Evolutionary conservation across 768 basidiomycete genomes (phyloP), one percentile per base, ranked within the genome.

Genomic region (Russula olivacea): DNA sequence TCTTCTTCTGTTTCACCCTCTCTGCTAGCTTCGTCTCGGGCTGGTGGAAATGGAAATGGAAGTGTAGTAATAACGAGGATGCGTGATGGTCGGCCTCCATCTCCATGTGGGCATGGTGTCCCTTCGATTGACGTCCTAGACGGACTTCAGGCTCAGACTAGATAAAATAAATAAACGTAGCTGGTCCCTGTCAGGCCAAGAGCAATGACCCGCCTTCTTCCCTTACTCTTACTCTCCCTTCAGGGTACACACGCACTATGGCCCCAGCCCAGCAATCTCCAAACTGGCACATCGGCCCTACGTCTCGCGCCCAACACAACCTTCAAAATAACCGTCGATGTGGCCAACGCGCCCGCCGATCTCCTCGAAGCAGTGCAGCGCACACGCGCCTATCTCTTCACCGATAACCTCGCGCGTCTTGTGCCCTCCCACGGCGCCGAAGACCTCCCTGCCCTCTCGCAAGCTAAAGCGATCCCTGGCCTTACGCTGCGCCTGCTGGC

Each of bases 351-450:
- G 1, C 85, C 87, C 0, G 65, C 72, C 21, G 88, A 90, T 71
- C 76, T 90, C 49, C 61, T 76, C 23, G 80, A 79, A n/a, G 88
- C 88, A 47, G 77, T 84, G 30, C 51, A 71, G 9, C 81, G 80
- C 48, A 81, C 85, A 0, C 77, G 76, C 62, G 45, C 58, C 2
- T 76, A 51, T 2, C 40, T 68, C 11, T 23, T 17, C 36, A 78
- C 74, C 6, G 88, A 89, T 72, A 80, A 83, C 67, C 81, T 86
- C 25, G 78, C 80, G 63, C 75, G 83, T 14, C 81, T 90, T 45
- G 77, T 82, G 40, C 77, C 83, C 28, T 83, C 83, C 17, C 83
- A 86, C 53, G 86, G 85, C 2, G 71, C 78, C 3, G 76, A 74
- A 8, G 82, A 86, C 68, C 75, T 72, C 0, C 52, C 58, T 9